Conservation (phyloP, 345 rosid genomes). For the Aegle marmelos region DNA sequence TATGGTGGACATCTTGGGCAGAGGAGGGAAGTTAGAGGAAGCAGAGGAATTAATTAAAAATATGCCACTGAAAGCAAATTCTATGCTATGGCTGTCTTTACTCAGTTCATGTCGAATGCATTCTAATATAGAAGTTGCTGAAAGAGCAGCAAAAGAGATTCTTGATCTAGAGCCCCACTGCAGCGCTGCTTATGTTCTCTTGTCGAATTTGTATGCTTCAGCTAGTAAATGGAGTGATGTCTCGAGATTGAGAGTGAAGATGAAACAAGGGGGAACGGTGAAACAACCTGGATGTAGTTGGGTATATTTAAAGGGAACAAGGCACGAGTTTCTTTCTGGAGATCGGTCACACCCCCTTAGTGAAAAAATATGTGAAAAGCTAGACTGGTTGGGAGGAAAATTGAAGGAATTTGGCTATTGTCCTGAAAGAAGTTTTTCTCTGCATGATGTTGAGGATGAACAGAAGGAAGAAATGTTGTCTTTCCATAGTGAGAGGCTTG, state of each 20-base stretch:
- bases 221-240: conserved; percentile 60
- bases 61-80: conserved; percentile 53
- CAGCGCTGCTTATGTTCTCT: conserved; percentile 54
- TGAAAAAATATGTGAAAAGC: conserved; percentile 37
- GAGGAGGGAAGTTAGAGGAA: conserved; percentile 57
- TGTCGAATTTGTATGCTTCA: conserved; percentile 68
- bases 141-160: conserved; percentile 52
- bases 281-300: conserved; percentile 67
- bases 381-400: conserved; percentile 58
- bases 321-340: conserved; percentile 54
- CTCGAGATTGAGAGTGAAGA: conserved; percentile 48
- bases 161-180: conserved; percentile 50
- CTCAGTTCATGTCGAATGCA: conserved; percentile 72
- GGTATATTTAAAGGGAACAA: conserved; percentile 49
- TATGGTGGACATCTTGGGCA: conserved; percentile 71
- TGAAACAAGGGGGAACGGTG: conserved; percentile 50
- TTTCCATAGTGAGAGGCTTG: conserved; percentile 70
- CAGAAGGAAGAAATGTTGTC: conserved; percentile 65
- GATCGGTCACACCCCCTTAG: conserved; percentile 51
- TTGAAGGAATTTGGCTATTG: conserved; percentile 55
- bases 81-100: conserved; percentile 61
- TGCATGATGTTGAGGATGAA: conserved; percentile 73
- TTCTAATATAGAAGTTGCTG: conserved; percentile 50
- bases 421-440: conserved; percentile 50
- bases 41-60: conserved; percentile 55